Evolutionary conservation across 2,329 filamentous ascomycete genomes (phyloP).

Genomic region (Camillea tinctor): DNA sequence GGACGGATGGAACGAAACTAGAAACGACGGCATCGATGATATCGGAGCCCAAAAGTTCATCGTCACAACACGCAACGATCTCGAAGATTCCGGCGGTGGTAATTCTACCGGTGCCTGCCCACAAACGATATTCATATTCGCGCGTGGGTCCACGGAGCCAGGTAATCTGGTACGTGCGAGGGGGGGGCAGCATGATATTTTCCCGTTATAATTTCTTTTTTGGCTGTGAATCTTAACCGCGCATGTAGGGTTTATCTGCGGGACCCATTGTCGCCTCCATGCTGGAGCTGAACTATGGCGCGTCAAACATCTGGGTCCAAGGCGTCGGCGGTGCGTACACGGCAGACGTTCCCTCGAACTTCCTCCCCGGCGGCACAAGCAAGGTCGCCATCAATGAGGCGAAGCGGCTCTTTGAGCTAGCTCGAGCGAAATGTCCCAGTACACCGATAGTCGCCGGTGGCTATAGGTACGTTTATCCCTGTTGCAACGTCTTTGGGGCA

Average conservation of each 20-base stretch:
- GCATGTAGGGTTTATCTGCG: not conserved
- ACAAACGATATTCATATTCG: conserved; percentile 32
- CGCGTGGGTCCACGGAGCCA: conserved; percentile 31
- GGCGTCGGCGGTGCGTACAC: conserved; percentile 23
- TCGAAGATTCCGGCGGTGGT: too few species aligned
- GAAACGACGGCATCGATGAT: too few species aligned
- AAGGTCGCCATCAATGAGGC: conserved; percentile 26
- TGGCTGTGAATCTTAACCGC: too few species aligned
- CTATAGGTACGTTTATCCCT: conserved; percentile 5
- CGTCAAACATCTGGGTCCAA: conserved; percentile 4
- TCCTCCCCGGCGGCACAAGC: conserved; percentile 29
- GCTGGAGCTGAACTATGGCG: not conserved
- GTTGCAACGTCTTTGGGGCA: too few species aligned
- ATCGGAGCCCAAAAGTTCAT: too few species aligned
- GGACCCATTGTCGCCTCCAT: not conserved
- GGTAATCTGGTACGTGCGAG: conserved; percentile 30
- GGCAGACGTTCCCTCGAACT: conserved; percentile 26
- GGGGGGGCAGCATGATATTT: not conserved
- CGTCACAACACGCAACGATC: too few species aligned
- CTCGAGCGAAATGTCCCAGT: not conserved
- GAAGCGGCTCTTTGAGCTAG: not conserved
- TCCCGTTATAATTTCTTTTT: not conserved
- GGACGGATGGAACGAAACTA: too few species aligned
- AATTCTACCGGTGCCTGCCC: conserved; percentile 19
- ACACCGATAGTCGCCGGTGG: conserved; percentile 26